Percentiles rank a stretch among this genome's conserved stretches.
Evolutionary conservation across 2,329 filamentous ascomycete genomes (phyloP).

Genomic region (Cephalotrichum gorgonifer): DNA sequence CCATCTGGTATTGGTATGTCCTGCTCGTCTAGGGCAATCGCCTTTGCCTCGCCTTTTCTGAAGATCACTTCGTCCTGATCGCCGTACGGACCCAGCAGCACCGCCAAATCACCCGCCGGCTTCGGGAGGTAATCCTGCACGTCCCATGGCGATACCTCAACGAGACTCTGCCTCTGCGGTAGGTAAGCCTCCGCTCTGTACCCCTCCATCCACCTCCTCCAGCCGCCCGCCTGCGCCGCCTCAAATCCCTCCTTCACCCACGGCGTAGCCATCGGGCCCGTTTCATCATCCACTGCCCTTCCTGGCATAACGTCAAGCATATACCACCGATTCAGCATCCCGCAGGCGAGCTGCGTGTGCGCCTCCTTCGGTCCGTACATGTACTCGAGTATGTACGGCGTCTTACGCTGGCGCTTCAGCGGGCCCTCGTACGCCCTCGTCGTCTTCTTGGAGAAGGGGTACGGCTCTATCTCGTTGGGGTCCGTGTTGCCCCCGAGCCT

Average conservation of each 20-base stretch:
- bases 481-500: constrained; percentile 12
- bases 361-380: constrained; percentile 13
- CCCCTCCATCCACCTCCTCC: constrained; percentile 8
- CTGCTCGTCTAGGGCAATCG: constrained; percentile 15
- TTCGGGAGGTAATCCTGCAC: constrained; percentile 15
- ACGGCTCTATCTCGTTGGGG: constrained; percentile 18
- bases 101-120: constrained; percentile 16
- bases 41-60: constrained; percentile 14
- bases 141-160: constrained; percentile 18
- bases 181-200: not conserved
- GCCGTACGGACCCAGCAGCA: constrained; percentile 21
- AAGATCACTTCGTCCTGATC: constrained; percentile 20
- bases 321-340: constrained; percentile 18
- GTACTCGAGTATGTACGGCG: constrained; percentile 12
- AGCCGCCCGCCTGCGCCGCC: constrained; percentile 4
- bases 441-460: constrained; percentile 11
- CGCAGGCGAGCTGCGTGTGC: constrained; percentile 11
- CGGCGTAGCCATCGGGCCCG: constrained; percentile 6
- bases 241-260: constrained; percentile 11
- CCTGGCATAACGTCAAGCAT: constrained; percentile 18
- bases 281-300: constrained; percentile 1
- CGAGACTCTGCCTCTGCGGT: not conserved
- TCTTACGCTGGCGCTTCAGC: constrained; percentile 14
- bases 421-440: constrained; percentile 24
- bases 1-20: not conserved